Evolutionary conservation across 139 green algal species (phyloP).

Genomic region (Tetradesmus lagerheimii): DNA sequence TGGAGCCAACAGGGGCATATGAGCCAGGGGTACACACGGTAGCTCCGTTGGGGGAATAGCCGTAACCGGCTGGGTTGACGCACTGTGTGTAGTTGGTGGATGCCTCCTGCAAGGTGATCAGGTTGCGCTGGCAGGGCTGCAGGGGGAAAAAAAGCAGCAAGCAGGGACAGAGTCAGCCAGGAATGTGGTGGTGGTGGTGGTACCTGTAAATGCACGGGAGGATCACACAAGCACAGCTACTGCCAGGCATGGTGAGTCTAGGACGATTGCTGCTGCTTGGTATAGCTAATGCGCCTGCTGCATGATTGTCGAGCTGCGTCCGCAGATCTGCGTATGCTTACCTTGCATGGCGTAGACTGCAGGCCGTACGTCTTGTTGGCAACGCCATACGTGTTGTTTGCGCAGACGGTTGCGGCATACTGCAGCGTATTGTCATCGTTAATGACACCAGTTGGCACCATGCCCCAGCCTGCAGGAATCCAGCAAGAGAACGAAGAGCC

Average conservation of each 20-base stretch:
- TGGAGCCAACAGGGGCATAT: not conserved
- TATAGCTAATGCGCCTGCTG: no score
- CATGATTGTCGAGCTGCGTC: no score
- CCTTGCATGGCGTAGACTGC: constrained; percentile 22
- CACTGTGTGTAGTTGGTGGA: constrained; percentile 12
- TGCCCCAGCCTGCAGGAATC: constrained; percentile 31
- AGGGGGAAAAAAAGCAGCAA: not conserved
- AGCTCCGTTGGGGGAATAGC: not conserved
- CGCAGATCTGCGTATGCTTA: no score
- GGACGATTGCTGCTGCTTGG: no score
- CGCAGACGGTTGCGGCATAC: not conserved
- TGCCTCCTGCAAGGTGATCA: not conserved
- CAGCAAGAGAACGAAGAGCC: constrained; percentile 12
- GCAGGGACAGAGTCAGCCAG: not conserved
- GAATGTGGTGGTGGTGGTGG: no score
- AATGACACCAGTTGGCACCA: not conserved
- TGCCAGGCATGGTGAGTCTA: no score
- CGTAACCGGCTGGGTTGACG: constrained; percentile 23
- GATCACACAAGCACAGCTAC: no score
- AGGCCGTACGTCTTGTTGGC: not conserved
- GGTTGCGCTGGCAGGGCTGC: constrained; percentile 35
- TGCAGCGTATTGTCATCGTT: not conserved
- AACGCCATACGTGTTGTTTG: constrained; percentile 31
- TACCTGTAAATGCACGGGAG: no score
- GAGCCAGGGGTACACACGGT: not conserved